Evolutionary conservation across 345 rosid species (phyloP).

Genomic region (Melaleuca quinquenervia): DNA sequence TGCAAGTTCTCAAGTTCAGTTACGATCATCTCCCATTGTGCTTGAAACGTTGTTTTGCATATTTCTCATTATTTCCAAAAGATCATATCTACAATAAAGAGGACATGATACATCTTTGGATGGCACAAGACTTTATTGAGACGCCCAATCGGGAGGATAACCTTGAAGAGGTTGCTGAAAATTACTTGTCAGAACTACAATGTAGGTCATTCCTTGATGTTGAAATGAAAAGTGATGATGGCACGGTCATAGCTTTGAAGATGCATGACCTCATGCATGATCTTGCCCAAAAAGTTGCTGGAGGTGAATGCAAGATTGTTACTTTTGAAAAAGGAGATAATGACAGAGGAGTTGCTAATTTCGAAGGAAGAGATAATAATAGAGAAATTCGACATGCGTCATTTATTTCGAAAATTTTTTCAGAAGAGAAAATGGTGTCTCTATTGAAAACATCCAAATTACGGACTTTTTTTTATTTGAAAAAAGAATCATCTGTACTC

Average conservation of each 20-base stretch:
- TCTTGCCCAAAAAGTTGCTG: not conserved
- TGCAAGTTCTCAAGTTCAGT: not conserved
- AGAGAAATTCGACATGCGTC: not conserved
- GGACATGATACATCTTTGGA: not conserved
- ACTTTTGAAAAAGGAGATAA: too few relatives aligned
- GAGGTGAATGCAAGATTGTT: not conserved
- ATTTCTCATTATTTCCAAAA: not conserved
- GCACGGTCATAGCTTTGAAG: not conserved
- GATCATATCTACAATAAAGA: not conserved
- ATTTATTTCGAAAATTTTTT: not conserved
- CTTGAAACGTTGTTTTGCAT: not conserved
- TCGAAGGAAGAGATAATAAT: too few relatives aligned
- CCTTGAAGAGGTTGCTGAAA: not conserved
- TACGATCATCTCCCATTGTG: not conserved
- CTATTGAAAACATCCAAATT: not conserved
- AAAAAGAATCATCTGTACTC: not conserved
- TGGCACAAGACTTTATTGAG: not conserved
- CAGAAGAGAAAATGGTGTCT: not conserved
- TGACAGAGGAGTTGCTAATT: too few relatives aligned
- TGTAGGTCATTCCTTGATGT: not conserved
- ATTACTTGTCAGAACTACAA: not conserved
- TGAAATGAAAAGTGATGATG: accelerated
- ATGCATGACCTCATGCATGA: not conserved
- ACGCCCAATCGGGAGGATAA: not conserved
- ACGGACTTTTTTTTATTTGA: not conserved